Base-by-base conservation (phyloP, 2,329 filamentous ascomycete genomes). In the Sporothrix pseudoabietina region DNA sequence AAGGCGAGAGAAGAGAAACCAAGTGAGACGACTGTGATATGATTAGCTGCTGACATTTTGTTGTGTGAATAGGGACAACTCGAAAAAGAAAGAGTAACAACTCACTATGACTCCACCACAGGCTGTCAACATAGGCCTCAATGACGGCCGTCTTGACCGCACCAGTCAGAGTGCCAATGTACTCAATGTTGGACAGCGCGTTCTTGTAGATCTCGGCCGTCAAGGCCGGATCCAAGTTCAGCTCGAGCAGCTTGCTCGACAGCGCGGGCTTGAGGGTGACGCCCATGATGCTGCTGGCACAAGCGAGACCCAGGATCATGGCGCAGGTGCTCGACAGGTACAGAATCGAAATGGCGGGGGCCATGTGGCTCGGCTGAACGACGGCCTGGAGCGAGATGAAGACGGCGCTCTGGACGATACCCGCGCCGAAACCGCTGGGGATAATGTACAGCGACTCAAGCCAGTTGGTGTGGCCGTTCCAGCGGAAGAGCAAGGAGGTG, bases 401-500 rank as follows among this genome's bases (percentile, higher is more conserved):
- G 0, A 83, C 78, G 3, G 82, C 82, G 35, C 80, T 82, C 32
- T 82, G 80, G 0, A 81, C 80, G 8, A 84, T 79, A 1, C 84
- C 84, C 0, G 79, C 81, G 22, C 83, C 83, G 39, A 84, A 79
- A 4, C 83, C 83, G 66, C 80, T 80, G 80, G 89, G 88, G 5
- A 89, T 80, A 32, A 91, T 89, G 73, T 89, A 88, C 0, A 91
- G 77, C 0, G 87, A 87, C 75, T 90, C 87, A 74, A 81, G 80
- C 76, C 84, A 83, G 8, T 84, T 84, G 0, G 88, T 91, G 44
- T 88, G 75, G 0, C 89, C 90, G 12, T 87, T 83, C 90, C 90
- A 92, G 30, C 85, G 82, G 0, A 88, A 77, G 9, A 87, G 79
- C 3, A 91, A 83, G 0, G 89, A 79, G 0, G 82, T 65, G 74